Conservation (phyloP, 768 basidiomycete species). For the Russula vinacea region DNA sequence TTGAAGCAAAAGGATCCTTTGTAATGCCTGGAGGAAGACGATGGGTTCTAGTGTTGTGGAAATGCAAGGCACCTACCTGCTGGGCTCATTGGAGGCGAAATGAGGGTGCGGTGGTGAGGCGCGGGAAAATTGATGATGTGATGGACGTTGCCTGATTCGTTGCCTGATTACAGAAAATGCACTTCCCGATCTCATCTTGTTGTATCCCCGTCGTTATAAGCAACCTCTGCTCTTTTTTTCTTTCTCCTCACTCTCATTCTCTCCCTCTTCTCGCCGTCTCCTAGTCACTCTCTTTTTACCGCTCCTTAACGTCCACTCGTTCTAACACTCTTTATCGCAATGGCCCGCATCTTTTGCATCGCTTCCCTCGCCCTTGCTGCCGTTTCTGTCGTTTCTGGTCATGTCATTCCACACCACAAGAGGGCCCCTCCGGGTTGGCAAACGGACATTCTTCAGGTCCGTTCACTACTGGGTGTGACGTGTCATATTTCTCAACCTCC, state of each 20-base stretch:
- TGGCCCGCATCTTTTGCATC: slow-evolving; percentile 38
- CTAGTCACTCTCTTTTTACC: not conserved
- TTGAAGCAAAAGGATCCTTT: slow-evolving; percentile 82
- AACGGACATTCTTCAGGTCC: slow-evolving; percentile 47
- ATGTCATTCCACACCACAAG: not conserved
- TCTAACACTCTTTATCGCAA: slow-evolving; percentile 27
- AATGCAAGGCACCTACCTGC: slow-evolving; percentile 27
- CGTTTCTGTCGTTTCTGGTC: slow-evolving; percentile 32
- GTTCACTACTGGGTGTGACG: slow-evolving; percentile 6
- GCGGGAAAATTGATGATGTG: not conserved
- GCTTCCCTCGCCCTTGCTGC: slow-evolving; percentile 46
- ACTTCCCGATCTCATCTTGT: not conserved
- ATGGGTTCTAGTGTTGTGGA: slow-evolving; percentile 2
- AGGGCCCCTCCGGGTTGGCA: slow-evolving; percentile 45
- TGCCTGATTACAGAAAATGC: not conserved
- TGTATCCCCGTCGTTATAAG: not conserved
- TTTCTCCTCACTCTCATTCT: not conserved
- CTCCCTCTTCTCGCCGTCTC: not conserved
- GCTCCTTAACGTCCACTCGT: slow-evolving; percentile 12
- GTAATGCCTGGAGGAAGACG: slow-evolving; percentile 36
- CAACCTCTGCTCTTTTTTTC: not conserved
- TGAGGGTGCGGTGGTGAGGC: not conserved
- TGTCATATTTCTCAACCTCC: slow-evolving; percentile 18
- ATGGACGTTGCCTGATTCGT: not conserved
- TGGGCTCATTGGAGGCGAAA: slow-evolving; percentile 18